Evolutionary conservation across 371 early-diverging fungal genomes (phyloP), one percentile per base, ranked within the genome.

Genomic region (Phascolomyces articulosus): DNA sequence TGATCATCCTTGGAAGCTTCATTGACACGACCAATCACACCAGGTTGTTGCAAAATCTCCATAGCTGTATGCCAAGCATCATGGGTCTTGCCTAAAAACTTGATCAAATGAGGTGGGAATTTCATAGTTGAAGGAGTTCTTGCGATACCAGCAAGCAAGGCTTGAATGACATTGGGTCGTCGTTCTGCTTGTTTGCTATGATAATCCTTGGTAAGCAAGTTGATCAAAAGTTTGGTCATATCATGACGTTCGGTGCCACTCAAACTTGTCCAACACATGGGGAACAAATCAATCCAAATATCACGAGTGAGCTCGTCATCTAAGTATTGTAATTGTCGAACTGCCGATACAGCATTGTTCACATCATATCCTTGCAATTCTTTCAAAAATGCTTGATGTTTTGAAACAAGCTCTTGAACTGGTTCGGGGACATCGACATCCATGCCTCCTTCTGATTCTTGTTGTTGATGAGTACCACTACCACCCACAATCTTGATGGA

Each of bases 151-250:
- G 96, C 92, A 18, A 98, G 71, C 0, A 99, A 70, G 0, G 95
- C 90, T 70, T 96, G 96, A 15, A 98, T 88, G 1, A 98, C 96
- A 72, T 98, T 98, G 15, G 98, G 97, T 10, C 95, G 83, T 21
- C 78, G 63, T 16, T 87, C 86, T 10, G 85, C 76, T 75, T 97
- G 97, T 65, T 87, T 87, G 55, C 77, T 73, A 70, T 98, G 98
- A 66, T 94, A 98, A 23, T 96, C 95, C 68, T 93, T 95, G 4
- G 97, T 91, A 16, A 99, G 82, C 23, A 98, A 75, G 0, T 89
- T 78, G 28, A 95, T 91, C 18, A 96, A 67, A 2, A 89, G 85
- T 65, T 94, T 96, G 21, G 89, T 86, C 60, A 95, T 56, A 62
- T 95, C 93, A 54, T 95, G 95, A 7, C 91, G 85, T 71, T 97